Evolutionary conservation across 768 basidiomycete genomes (phyloP), one percentile per base, ranked within the genome.

Genomic region (Macrolepiota fuliginosa): DNA sequence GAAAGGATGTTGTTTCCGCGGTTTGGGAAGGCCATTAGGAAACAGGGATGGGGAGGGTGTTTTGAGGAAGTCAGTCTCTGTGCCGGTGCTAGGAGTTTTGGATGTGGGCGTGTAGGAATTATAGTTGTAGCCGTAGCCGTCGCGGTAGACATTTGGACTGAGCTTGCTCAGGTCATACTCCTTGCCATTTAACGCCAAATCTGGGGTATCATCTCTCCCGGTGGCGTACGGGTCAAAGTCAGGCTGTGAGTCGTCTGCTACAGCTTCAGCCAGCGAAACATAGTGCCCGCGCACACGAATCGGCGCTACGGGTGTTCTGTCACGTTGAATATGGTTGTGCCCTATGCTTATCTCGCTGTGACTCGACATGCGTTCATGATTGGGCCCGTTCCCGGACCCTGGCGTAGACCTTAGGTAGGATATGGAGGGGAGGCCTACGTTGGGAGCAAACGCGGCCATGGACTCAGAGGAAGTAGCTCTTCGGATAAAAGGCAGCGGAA

Each of bases 31-130:
- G 4, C 63, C 58, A 5, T 37, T 15, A 32, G 53, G 58, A 36
- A 63, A 63, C 6, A 63, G 46, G 7, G 53, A 49, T 17, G 63
- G 63, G 12, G 62, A 54, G 11, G 59, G 59, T n/a, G 59, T 60
- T 46, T 60, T 54, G 13, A 60, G 59, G 29, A 60, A 46, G 32
- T 45, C 40, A n/a, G 52, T 60, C n/a, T 60, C 59, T 5, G 37
- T 37, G 24, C 15, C 32, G 4, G 13, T 47, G 46, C 11, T n/a
- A 5, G 17, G 17, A n/a, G n/a, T 19, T 53, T 40, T 60, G 3
- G 29, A 13, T 35, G 57, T n/a, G n/a, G n/a, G 51, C 51, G 19
- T 58, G 24, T 46, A 45, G 32, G 49, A 24, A 5, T 24, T 19
- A n/a, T 42, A 57, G n/a, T 11, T 42, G 35, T 36, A 47, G n/a